Evolutionary conservation across 495 filamentous ascomycete genomes (phyloP), one percentile per base, ranked within the genome.

Genomic region (Cryomyces minteri): DNA sequence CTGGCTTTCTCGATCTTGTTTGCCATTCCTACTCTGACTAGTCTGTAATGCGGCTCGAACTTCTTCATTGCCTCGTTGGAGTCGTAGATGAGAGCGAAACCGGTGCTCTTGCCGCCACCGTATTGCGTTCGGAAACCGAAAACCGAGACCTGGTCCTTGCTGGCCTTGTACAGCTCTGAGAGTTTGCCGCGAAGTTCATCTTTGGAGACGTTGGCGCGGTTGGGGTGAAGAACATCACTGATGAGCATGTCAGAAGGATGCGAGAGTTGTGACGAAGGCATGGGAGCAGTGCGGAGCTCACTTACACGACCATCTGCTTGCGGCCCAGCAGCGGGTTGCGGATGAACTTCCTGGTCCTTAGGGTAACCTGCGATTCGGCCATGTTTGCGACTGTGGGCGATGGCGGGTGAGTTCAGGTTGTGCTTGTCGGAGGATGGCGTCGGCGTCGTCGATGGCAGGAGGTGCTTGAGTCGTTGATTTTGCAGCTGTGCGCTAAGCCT

Each of bases 251-350:
- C 34, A 38, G 34, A 14, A 10, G 1, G 12, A 10, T 38, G 9
- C 12, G 18, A 25, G 18, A 2, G 9, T 3, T 38, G 34, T 14
- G 12, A 38, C 30, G n/a, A 18, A 18, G 14, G 10, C 32, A 18
- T 30, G 9, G 9, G 2, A 14, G 12, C 34, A 38, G 34, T 49
- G 42, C 39, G 49, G 51, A 52, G 30, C 40, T n/a, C 36, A 83
- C 92, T 77, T 88, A 99, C 90, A 96, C 84, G 70, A 99, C 92
- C 90, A 99, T 96, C 79, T 99, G 92, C 76, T 90, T 94, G 62
- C 88, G 82, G 61, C 78, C 88, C 55, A 99, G 82, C 63, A 99
- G 84, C 64, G 92, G 82, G 75, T 99, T 99, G 70, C 86, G 82
- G 68, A 96, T 92, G 85, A 99, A 99, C 76, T 99, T 99, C 82